These are phyloP conservation scores for Pseudogymnoascus sp. DNA, from an alignment of 2,329 filamentous ascomycete species.

Conservation along the genomic window DNA sequence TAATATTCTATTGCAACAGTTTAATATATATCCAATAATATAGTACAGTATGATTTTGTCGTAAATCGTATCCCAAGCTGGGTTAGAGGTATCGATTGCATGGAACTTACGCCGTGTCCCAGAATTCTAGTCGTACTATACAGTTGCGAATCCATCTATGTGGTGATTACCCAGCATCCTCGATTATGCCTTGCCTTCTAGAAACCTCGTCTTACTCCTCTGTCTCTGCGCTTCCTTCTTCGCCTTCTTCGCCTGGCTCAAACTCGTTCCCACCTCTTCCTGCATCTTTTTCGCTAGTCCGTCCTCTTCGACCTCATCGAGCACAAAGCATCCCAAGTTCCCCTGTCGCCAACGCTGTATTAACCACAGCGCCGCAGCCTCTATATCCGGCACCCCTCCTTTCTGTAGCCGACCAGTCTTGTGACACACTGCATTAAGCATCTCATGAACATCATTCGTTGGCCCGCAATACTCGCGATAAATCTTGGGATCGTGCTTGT, in stretches of 20 bases:
- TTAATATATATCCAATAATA: conserved; percentile 1
- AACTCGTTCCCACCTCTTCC: conserved; percentile 46
- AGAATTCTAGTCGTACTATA: conserved; percentile 1
- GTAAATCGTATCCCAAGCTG: background rate
- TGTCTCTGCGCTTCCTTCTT: conserved; percentile 52
- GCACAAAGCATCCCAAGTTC: conserved; percentile 63
- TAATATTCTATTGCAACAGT: background rate
- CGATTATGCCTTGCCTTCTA: background rate
- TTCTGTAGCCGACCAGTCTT: conserved; percentile 70
- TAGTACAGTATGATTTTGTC: conserved; percentile 4
- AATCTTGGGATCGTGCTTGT: conserved; percentile 36
- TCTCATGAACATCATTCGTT: conserved; percentile 74
- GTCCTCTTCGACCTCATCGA: conserved; percentile 66
- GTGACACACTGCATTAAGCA: conserved; percentile 63
- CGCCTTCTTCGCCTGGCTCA: conserved; percentile 61
- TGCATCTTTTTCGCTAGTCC: conserved; percentile 46
- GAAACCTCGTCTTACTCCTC: conserved; percentile 22
- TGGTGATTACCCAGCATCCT: background rate
- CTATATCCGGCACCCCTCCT: conserved; percentile 62
- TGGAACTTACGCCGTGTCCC: background rate
- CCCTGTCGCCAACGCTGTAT: conserved; percentile 78
- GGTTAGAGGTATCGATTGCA: background rate
- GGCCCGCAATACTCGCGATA: conserved; percentile 51
- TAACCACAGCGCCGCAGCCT: conserved; percentile 70
- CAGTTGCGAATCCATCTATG: background rate